Base-by-base conservation (phyloP, 2,329 filamentous ascomycete genomes). In the Talaromyces funiculosus region DNA sequence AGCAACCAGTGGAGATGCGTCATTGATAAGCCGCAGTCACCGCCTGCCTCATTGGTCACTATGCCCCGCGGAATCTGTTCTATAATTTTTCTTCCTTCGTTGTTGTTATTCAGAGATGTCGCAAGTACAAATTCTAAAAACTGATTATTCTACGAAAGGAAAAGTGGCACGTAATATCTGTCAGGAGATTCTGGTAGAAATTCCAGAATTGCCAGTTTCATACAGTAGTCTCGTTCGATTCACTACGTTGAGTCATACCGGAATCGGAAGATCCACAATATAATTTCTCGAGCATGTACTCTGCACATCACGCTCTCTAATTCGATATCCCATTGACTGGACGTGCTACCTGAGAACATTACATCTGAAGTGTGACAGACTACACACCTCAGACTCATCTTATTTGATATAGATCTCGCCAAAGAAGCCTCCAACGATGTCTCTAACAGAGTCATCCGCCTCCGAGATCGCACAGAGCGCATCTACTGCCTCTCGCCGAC, bases 391-490 rank as follows among this genome's bases (percentile, higher is more conserved):
- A n/a, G 12, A 6, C 9, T 31, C 26, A n/a, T 8, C 7, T 1
- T 16, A 16, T 14, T n/a, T 8, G 1, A 29, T 54, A 40, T 29
- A 12, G 10, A 4, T 1, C 16, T 18, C 33, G 4, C 33, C 22
- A 8, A 24, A 10, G 16, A 24, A 33, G 12, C 2, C 33, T 8
- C 18, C 29, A 33, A 47, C 16, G 31, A 96, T 97, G 94, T 96
- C 93, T 66, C 82, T 97, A 62, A 96, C 92, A 53, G 92, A 90
- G 74, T 90, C 89, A 58, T 88, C 88, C 33, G 90, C 93, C 53
- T 80, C 84, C 59, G 86, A 92, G 65, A 89, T 90, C 57, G 93
- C 93, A 38, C 82, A 82, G 68, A 84, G 87, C 53, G 93, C 93
- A 63, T 92, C 92, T 70, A 78, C 84, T 51, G 90, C 93, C 16